Evolutionary conservation across 2,329 filamentous ascomycete genomes (phyloP).

Genomic region (Hypocreales sp.): DNA sequence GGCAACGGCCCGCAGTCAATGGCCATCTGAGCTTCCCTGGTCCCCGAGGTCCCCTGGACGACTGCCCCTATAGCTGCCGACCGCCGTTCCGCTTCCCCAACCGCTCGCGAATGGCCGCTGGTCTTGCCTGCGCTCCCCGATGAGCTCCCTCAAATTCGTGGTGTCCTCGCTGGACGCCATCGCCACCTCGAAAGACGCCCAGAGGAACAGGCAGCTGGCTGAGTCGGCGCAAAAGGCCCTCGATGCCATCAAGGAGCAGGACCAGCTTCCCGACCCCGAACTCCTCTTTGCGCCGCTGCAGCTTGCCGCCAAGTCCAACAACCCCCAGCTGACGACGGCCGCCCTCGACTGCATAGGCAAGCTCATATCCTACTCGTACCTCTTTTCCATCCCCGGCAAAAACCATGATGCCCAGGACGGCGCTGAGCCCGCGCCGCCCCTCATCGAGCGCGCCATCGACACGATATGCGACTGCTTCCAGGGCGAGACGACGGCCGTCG

Average conservation of each 20-base stretch:
- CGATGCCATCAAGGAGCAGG: slow-evolving; percentile 71
- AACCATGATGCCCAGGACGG: slow-evolving; percentile 26
- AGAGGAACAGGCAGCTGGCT: slow-evolving; percentile 68
- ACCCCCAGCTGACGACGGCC: slow-evolving; percentile 71
- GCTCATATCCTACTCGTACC: slow-evolving; percentile 96
- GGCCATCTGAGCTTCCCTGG: no score
- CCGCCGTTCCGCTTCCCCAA: no score
- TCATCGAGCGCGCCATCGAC: slow-evolving; percentile 96
- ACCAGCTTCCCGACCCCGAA: slow-evolving; percentile 76
- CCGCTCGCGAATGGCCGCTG: slow-evolving; percentile 29
- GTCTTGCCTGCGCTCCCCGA: slow-evolving; percentile 36
- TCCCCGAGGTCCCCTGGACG: no score
- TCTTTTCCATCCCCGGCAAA: slow-evolving; percentile 60
- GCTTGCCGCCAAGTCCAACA: slow-evolving; percentile 75
- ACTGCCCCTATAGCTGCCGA: neutral
- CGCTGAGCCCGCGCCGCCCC: slow-evolving; percentile 36
- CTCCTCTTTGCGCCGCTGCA: slow-evolving; percentile 83
- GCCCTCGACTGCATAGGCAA: slow-evolving; percentile 97
- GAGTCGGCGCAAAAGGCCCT: slow-evolving; percentile 73
- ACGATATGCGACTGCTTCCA: slow-evolving; percentile 99
- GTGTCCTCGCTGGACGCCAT: slow-evolving; percentile 87
- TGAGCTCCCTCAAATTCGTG: slow-evolving; percentile 93
- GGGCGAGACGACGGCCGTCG: slow-evolving; percentile 79
- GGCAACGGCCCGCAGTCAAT: no score
- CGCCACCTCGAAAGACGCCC: slow-evolving; percentile 77